Evolutionary conservation across 1,139 yeast species (phyloP).

Genomic region (Yarrowia galli): DNA sequence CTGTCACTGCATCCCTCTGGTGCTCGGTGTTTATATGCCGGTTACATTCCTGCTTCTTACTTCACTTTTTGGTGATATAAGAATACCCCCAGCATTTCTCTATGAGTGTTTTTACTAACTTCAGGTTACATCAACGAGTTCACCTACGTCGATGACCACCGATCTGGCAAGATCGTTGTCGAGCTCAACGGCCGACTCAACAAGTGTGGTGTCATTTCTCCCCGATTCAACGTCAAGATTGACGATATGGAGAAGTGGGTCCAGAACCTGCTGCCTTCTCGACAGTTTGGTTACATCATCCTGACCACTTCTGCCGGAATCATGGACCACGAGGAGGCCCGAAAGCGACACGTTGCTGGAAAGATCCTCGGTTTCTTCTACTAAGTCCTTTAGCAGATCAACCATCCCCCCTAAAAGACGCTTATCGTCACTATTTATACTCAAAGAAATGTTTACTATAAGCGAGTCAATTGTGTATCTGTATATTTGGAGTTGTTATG

Average conservation of each 20-base stretch:
- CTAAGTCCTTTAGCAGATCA: slow-evolving; percentile 53
- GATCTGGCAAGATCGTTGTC: slow-evolving; percentile 97
- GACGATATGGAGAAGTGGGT: slow-evolving; percentile 98
- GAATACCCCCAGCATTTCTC: background rate
- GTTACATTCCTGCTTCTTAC: slow-evolving; percentile 10
- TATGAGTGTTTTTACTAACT: slow-evolving; percentile 19
- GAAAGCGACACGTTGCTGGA: slow-evolving; percentile 99
- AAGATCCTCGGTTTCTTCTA: slow-evolving; percentile 96
- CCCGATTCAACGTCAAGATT: slow-evolving; percentile 96
- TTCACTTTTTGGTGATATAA: background rate
- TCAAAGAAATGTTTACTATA: slow-evolving; percentile 8
- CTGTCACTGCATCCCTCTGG: slow-evolving; percentile 36
- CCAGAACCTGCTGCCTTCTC: slow-evolving; percentile 94
- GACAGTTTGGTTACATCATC: slow-evolving; percentile 97
- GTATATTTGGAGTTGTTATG: too few relatives aligned
- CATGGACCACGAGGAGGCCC: slow-evolving; percentile 99
- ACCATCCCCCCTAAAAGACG: slow-evolving; percentile 27
- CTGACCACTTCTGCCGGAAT: slow-evolving; percentile 99
- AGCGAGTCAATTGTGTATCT: background rate
- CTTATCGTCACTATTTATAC: slow-evolving; percentile 29
- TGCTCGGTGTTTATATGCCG: slow-evolving; percentile 35
- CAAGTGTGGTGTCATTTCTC: slow-evolving; percentile 98
- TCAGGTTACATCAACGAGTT: slow-evolving; percentile 89
- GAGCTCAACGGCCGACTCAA: slow-evolving; percentile 97
- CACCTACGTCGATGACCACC: slow-evolving; percentile 98